Evolutionary conservation across 768 basidiomycete species (phyloP).

Genomic region (Tulasnella sp.): DNA sequence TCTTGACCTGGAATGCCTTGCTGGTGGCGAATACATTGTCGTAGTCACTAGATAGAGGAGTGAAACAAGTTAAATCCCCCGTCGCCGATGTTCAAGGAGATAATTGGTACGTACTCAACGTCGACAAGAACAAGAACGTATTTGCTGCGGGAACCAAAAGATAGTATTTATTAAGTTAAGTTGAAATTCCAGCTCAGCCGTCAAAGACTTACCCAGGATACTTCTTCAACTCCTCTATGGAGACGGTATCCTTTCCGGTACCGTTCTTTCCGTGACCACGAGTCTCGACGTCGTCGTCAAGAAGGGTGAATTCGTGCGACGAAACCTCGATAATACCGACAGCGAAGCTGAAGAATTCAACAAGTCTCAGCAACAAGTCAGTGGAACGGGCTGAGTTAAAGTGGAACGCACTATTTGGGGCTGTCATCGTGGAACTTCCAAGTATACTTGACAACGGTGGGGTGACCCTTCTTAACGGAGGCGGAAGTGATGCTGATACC

Average conservation of each 20-base stretch:
- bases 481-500: no score
- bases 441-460: no score
- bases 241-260: background rate
- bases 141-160: background rate
- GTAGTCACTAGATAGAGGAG: background rate
- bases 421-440: no score
- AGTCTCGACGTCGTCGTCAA: background rate
- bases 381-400: no score
- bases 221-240: background rate
- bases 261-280: background rate
- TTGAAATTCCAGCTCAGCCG: background rate
- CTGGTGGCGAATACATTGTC: background rate
- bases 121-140: background rate
- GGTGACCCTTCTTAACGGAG: no score
- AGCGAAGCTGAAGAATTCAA: background rate
- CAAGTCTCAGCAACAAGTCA: background rate
- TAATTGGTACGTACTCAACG: background rate
- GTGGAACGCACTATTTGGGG: no score
- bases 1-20: slow-evolving; percentile 9
- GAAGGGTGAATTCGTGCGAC: background rate
- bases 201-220: background rate
- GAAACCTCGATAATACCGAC: background rate
- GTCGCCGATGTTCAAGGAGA: background rate
- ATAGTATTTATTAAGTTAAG: no score
- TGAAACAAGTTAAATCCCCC: background rate